phyloP scores from a whole-genome alignment of 768 basidiomycete genomes.

The Agrocybe praecox region DNA sequence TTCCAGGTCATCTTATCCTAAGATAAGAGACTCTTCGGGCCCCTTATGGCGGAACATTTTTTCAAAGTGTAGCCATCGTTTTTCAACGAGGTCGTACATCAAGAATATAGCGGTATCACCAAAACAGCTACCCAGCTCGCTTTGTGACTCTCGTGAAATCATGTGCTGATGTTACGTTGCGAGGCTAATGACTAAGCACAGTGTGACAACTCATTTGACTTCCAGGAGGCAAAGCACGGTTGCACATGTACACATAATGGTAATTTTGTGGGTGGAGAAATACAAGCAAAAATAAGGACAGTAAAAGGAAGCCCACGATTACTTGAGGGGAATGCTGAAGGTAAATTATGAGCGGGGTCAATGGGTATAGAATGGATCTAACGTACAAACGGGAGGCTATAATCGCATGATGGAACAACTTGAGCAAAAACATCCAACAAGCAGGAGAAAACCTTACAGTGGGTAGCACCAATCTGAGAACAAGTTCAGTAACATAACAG shows the following conservation, averaged over 20 bases:
- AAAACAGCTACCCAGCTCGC: too few relatives aligned
- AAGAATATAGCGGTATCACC: too few relatives aligned
- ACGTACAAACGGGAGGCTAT: constrained; percentile 78
- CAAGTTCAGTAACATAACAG: constrained; percentile 14
- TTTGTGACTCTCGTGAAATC: too few relatives aligned
- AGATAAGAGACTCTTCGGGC: too few relatives aligned
- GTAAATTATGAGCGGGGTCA: constrained; percentile 16
- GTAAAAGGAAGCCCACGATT: constrained; percentile 34
- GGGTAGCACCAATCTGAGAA: constrained; percentile 82
- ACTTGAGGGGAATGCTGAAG: constrained; percentile 92
- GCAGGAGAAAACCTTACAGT: constrained; percentile 56
- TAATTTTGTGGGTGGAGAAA: constrained; percentile 22
- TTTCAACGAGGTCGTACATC: too few relatives aligned
- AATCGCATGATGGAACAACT: constrained; percentile 1
- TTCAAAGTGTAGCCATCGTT: too few relatives aligned
- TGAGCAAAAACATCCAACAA: constrained; percentile 10
- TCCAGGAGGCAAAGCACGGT: too few relatives aligned
- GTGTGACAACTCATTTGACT: too few relatives aligned
- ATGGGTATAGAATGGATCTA: not conserved
- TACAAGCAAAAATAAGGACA: constrained; percentile 21
- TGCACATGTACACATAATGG: constrained; percentile 27
- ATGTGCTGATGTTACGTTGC: too few relatives aligned
- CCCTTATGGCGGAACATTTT: too few relatives aligned
- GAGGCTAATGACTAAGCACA: too few relatives aligned
- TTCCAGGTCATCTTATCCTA: too few relatives aligned